Conservation (phyloP, 108 stramenopile genomes). For the Phaeodactylum tricornutum region DNA sequence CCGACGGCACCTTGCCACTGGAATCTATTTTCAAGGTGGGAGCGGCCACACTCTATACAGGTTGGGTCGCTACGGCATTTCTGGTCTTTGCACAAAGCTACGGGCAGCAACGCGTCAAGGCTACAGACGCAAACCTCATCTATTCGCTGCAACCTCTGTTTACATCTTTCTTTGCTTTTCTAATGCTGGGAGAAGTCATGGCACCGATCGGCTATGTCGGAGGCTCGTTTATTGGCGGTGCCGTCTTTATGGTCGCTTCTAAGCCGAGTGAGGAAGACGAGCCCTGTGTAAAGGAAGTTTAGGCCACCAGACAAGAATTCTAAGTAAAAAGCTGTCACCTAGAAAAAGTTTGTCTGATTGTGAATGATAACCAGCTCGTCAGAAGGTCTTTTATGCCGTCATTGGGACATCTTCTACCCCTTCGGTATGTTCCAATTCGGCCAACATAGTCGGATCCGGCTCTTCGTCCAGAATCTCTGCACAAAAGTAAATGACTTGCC, state of each 20-base stretch:
- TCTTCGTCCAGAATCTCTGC: conserved; percentile 68
- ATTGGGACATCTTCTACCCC: neutral
- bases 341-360: no score
- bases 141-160: conserved; percentile 82
- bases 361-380: no score
- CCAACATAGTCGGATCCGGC: conserved; percentile 80
- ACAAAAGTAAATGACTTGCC: conserved; percentile 74
- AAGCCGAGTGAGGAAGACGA: no score
- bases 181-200: no score
- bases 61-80: conserved; percentile 74
- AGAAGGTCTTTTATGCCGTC: no score
- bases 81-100: conserved; percentile 78
- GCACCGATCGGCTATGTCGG: no score
- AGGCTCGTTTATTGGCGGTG: no score
- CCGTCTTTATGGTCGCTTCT: no score
- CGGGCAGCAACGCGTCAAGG: conserved; percentile 59
- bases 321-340: no score
- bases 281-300: no score
- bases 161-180: no score
- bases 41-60: conserved; percentile 72
- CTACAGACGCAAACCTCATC: conserved; percentile 77
- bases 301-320: no score
- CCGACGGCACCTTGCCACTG: conserved; percentile 21
- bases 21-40: conserved; percentile 19
- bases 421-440: conserved; percentile 50